A percentile compares a stretch with the other conserved stretches of the same genome.
phyloP scores from a whole-genome alignment of 805 yeast species.

The Geotrichum ghanense region DNA sequence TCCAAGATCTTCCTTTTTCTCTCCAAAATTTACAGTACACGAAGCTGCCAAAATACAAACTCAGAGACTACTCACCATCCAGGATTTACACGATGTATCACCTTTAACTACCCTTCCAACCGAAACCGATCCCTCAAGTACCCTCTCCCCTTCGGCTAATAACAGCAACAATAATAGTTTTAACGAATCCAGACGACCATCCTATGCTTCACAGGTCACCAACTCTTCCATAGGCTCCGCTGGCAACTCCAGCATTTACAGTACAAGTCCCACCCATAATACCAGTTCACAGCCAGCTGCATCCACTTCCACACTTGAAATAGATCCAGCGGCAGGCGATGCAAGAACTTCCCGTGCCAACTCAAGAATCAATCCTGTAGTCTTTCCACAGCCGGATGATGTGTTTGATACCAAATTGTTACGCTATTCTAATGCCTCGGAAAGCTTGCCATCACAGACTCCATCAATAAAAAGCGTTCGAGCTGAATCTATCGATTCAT shows the following conservation, averaged over 20 bases:
- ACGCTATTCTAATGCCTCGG: too few species aligned
- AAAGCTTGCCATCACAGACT: too few species aligned
- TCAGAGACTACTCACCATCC: not conserved
- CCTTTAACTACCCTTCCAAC: not conserved
- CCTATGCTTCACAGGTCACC: slow-evolving; percentile 10
- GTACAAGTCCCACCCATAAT: not conserved
- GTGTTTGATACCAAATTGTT: not conserved
- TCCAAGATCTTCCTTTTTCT: not conserved
- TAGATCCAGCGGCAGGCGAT: too few species aligned
- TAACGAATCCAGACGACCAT: slow-evolving; percentile 9
- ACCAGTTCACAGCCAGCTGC: not conserved
- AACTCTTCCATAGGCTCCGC: slow-evolving; percentile 7
- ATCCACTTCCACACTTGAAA: not conserved
- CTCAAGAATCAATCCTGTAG: not conserved
- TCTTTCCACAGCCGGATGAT: not conserved
- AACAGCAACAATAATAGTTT: not conserved
- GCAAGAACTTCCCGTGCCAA: too few species aligned
- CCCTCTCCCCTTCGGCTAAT: not conserved
- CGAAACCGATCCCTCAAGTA: not conserved
- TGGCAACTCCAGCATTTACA: not conserved
- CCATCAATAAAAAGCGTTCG: not conserved
- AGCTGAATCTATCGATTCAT: slow-evolving; percentile 1
- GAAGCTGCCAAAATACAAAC: not conserved
- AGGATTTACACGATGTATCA: not conserved
- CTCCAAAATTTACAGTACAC: not conserved